phyloP scores from a whole-genome alignment of 257 asterid species.

The Lithospermum erythrorhizon region DNA sequence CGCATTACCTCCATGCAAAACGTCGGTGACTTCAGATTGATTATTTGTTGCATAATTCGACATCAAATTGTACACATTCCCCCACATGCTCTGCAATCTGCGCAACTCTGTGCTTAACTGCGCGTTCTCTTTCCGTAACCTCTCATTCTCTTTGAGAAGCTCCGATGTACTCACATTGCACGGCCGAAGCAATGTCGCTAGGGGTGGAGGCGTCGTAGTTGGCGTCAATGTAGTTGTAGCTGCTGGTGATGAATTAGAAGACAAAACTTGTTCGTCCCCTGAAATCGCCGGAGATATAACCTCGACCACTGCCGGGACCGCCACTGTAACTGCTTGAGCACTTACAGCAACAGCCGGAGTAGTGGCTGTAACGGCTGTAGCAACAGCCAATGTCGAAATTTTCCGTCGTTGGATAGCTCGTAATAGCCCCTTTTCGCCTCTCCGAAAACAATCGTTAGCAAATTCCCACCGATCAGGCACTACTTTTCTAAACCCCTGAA shows the following conservation, averaged over 20 bases:
- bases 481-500: conserved; percentile 77
- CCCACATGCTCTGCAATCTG: conserved; percentile 39
- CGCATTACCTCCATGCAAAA: conserved; percentile 21
- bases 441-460: conserved; percentile 53
- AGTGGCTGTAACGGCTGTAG: background rate
- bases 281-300: conserved; percentile 58
- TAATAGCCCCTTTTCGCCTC: conserved; percentile 51
- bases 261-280: conserved; percentile 65
- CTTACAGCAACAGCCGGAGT: background rate
- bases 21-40: conserved; percentile 14
- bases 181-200: conserved; percentile 17
- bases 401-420: conserved; percentile 74
- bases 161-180: conserved; percentile 31
- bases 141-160: conserved; percentile 53
- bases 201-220: conserved; percentile 31
- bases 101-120: conserved; percentile 39
- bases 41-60: conserved; percentile 33
- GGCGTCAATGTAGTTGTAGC: conserved; percentile 43
- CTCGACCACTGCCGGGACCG: conserved; percentile 16
- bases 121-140: conserved; percentile 57
- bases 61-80: conserved; percentile 46
- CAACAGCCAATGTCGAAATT: conserved; percentile 22
- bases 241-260: conserved; percentile 66
- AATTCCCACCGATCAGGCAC: conserved; percentile 94
- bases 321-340: conserved; percentile 19